These are phyloP conservation scores for Aspergillus sp. DNA, from an alignment of 2,329 filamentous ascomycete species.

Conservation along the genomic window DNA sequence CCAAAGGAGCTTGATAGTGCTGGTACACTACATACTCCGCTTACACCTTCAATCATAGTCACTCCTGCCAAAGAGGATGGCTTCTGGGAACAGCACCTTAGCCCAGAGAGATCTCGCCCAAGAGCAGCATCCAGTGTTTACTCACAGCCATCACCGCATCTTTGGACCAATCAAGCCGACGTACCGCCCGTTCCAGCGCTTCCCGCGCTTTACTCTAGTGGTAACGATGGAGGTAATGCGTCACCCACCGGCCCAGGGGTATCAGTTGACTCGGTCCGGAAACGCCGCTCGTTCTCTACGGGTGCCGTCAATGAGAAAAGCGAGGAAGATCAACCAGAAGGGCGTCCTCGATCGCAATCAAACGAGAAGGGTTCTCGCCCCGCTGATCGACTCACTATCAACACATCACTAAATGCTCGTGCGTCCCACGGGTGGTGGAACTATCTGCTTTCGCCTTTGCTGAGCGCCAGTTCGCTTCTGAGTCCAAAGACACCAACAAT, in stretches of 20 bases:
- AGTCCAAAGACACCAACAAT: slow-evolving; percentile 29
- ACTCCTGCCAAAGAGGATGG: slow-evolving; percentile 45
- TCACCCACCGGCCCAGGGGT: slow-evolving; percentile 13
- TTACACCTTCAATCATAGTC: slow-evolving; percentile 47
- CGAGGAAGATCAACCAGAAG: slow-evolving; percentile 11
- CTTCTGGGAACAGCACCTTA: slow-evolving; percentile 34
- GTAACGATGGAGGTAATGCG: slow-evolving; percentile 14
- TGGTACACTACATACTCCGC: slow-evolving; percentile 34
- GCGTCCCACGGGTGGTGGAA: slow-evolving; percentile 53
- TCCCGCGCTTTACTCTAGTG: slow-evolving; percentile 30
- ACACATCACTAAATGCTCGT: slow-evolving; percentile 37
- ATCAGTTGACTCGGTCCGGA: slow-evolving; percentile 20
- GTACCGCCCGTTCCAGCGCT: slow-evolving; percentile 44
- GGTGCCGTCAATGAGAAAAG: slow-evolving; percentile 41
- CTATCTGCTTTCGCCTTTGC: slow-evolving; percentile 45
- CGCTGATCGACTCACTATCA: slow-evolving; percentile 33
- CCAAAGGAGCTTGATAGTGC: slow-evolving; percentile 28
- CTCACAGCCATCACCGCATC: slow-evolving; percentile 40
- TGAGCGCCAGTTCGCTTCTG: slow-evolving; percentile 36
- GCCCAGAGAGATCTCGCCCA: slow-evolving; percentile 21
- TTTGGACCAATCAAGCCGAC: slow-evolving; percentile 23
- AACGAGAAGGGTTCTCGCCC: slow-evolving; percentile 32
- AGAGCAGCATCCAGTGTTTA: slow-evolving; percentile 46
- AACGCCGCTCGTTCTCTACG: slow-evolving; percentile 33
- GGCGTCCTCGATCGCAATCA: slow-evolving; percentile 25